Percentiles rank a stretch among this genome's conserved stretches.
phyloP scores from a whole-genome alignment of 441 rosid species.

The Syzygium malaccense region DNA sequence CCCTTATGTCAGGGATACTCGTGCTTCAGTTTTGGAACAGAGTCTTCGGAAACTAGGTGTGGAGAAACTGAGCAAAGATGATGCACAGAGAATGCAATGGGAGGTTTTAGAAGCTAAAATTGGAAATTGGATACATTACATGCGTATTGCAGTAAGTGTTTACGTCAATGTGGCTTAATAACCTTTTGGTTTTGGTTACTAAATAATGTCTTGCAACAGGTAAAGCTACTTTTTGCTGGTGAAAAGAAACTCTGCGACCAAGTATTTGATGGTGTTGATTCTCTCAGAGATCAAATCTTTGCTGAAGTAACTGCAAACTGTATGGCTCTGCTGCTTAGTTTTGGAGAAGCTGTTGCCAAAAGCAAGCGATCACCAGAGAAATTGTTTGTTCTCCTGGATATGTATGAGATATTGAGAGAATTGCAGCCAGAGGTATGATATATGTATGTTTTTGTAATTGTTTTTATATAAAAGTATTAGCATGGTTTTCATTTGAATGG shows the following conservation, averaged over 20 bases:
- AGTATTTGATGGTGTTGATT: constrained; percentile 58
- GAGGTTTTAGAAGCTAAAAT: constrained; percentile 96
- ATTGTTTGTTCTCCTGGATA: constrained; percentile 76
- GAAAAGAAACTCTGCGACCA: constrained; percentile 90
- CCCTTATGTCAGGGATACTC: constrained; percentile 56
- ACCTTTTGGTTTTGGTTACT: not conserved
- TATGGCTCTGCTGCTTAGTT: constrained; percentile 73
- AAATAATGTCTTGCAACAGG: constrained; percentile 40
- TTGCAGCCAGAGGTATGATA: constrained; percentile 69
- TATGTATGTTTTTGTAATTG: not conserved
- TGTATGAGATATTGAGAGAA: constrained; percentile 97
- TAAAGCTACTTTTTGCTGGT: constrained; percentile 71
- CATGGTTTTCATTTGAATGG: too few relatives aligned
- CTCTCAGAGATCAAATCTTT: constrained; percentile 78
- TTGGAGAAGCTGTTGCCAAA: constrained; percentile 89
- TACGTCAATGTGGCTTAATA: not conserved
- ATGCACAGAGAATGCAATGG: constrained; percentile 99
- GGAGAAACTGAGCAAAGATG: constrained; percentile 90
- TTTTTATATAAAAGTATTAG: not conserved
- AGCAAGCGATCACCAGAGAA: constrained; percentile 95
- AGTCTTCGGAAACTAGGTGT: constrained; percentile 86
- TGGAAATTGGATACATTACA: constrained; percentile 94
- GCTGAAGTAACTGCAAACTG: constrained; percentile 79
- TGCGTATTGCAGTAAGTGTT: constrained; percentile 78
- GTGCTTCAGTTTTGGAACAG: constrained; percentile 84